Base-by-base conservation (phyloP, 2,329 filamentous ascomycete species). In the Neonectria sp. region DNA sequence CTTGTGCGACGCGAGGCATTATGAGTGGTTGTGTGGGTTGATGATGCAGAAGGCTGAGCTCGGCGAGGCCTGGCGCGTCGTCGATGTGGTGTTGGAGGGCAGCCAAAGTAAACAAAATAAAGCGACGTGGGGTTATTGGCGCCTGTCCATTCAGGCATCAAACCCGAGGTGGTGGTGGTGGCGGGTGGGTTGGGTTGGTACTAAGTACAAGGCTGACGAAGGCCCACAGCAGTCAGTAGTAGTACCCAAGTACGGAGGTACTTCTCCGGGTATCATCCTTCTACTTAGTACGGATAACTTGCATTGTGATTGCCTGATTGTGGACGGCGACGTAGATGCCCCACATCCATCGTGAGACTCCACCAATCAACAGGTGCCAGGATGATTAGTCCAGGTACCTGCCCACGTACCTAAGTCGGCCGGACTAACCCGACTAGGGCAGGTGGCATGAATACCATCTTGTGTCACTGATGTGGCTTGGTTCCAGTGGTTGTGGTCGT, bases 1-100 rank as follows among this genome's bases (percentile, higher is more conserved):
- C 82, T 75, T 89, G 86, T 65, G 87, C 85, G 71, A 89, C 87
- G 75, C 88, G 87, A 83, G 88, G 85, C 88, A 90, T 90, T 65
- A 76, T 84, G 68, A 55, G 64, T 51, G 33, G 57, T 65, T 70
- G 67, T 55, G 57, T 63, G 60, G 62, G 53, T 65, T 70, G 45
- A 57, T 67, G 65, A 68, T 68, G 68, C 58, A 29, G 51, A 68
- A 63, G 71, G 68, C 55, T 72, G 64, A 57, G 55, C 60, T 73
- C 27, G 53, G 65, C 56, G 60, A 73, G 63, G 72, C 74, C 73
- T 71, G 67, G 73, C 75, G 73, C 72, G 73, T 74, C 67, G 71
- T 75, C 61, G 73, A 72, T 55, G 74, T 75, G 57, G 70, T 75
- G 73, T 71, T 74, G 68, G 65, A 67, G 72, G 71, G 63, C 65